These are phyloP conservation scores for Tricholoma sp. DNA, from an alignment of 768 basidiomycete genomes.

Conservation along the genomic window DNA sequence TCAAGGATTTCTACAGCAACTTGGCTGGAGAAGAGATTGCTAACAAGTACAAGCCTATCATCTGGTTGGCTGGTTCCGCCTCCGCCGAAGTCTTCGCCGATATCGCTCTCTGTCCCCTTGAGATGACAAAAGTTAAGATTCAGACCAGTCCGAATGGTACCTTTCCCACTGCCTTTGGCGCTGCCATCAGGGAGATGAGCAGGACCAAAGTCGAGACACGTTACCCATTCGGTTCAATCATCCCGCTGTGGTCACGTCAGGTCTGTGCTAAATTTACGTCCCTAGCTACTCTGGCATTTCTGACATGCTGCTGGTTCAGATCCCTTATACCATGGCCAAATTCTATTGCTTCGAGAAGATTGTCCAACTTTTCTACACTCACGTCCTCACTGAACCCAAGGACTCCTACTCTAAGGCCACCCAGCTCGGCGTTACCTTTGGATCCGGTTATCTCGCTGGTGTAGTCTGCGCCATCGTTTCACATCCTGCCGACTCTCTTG, in stretches of 20 bases:
- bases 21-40: slow-evolving; percentile 78
- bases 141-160: slow-evolving; percentile 72
- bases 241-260: slow-evolving; percentile 87
- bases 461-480: slow-evolving; percentile 95
- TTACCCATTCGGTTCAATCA: slow-evolving; percentile 81
- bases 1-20: slow-evolving; percentile 94
- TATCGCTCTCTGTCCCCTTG: slow-evolving; percentile 90
- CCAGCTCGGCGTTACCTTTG: slow-evolving; percentile 86
- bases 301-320: slow-evolving; percentile 37
- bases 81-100: slow-evolving; percentile 96
- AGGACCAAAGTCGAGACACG: slow-evolving; percentile 64
- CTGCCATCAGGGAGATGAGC: slow-evolving; percentile 69
- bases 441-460: slow-evolving; percentile 92
- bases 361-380: slow-evolving; percentile 81
- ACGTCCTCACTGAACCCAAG: slow-evolving; percentile 78
- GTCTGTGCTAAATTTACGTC: slow-evolving; percentile 26
- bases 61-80: slow-evolving; percentile 93
- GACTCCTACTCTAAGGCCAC: slow-evolving; percentile 74
- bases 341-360: slow-evolving; percentile 95
- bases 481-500: slow-evolving; percentile 91
- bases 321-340: slow-evolving; percentile 99
- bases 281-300: too few relatives aligned
- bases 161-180: slow-evolving; percentile 72
- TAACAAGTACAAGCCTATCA: slow-evolving; percentile 77
- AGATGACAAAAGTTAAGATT: slow-evolving; percentile 92